These are phyloP conservation scores for Golubevia sp. DNA, from an alignment of 1,284 basidiomycete species.

Conservation along the genomic window DNA sequence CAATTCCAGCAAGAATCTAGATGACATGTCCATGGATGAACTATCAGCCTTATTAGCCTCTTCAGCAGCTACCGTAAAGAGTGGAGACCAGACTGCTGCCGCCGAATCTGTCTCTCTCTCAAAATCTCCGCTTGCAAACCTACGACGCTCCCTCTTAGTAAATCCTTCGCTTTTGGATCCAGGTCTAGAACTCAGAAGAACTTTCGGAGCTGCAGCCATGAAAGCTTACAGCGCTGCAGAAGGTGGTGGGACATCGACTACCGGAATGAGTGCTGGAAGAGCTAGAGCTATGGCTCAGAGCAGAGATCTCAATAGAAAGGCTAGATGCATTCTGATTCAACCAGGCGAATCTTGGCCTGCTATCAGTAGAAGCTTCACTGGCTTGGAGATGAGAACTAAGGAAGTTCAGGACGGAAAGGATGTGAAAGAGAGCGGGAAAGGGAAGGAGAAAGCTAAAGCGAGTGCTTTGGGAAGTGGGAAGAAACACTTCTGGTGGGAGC, in stretches of 20 bases:
- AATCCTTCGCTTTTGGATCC: conserved; percentile 40
- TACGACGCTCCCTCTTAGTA: background rate
- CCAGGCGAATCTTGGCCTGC: conserved; percentile 53
- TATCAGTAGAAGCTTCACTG: conserved; percentile 47
- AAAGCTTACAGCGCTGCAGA: conserved; percentile 49
- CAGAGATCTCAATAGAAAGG: conserved; percentile 48
- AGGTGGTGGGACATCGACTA: conserved; percentile 7
- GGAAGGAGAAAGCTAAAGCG: no score
- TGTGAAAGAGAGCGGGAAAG: conserved; percentile 14
- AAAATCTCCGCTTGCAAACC: background rate
- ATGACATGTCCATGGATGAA: conserved; percentile 55
- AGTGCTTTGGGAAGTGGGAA: no score
- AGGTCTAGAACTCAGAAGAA: conserved; percentile 43
- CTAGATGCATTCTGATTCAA: conserved; percentile 42
- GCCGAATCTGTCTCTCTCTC: no score
- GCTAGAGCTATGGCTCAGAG: conserved; percentile 37
- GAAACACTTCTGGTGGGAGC: no score
- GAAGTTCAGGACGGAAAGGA: conserved; percentile 15
- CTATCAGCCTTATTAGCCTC: conserved; percentile 44
- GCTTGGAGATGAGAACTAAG: conserved; percentile 46
- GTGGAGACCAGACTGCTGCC: background rate
- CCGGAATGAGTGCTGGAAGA: conserved; percentile 12
- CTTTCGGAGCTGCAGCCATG: conserved; percentile 57
- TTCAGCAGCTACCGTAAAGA: background rate
- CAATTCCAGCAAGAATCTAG: conserved; percentile 21